Evolutionary conservation across 805 yeast species (phyloP).

Genomic region (Vanderwaltozyma tropicalis): DNA sequence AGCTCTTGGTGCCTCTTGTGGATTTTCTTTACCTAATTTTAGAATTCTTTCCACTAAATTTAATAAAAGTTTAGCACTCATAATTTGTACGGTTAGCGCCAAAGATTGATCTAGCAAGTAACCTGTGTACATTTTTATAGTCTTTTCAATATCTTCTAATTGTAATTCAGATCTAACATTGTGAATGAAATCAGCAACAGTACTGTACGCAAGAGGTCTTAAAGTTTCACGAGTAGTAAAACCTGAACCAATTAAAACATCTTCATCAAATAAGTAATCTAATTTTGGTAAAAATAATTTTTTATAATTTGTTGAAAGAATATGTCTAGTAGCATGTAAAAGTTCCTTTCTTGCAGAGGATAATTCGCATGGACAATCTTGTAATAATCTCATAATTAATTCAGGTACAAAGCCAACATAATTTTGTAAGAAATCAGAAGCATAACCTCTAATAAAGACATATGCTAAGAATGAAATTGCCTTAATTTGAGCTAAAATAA

Average conservation of each 20-base stretch:
- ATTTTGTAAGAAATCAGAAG: conserved; percentile 48
- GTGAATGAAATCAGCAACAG: conserved; percentile 92
- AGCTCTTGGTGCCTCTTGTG: conserved; percentile 55
- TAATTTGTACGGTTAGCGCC: conserved; percentile 84
- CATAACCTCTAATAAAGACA: conserved; percentile 75
- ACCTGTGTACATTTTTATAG: conserved; percentile 72
- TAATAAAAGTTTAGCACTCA: conserved; percentile 85
- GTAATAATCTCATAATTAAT: conserved; percentile 70
- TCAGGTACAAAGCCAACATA: conserved; percentile 69
- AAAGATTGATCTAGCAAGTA: conserved; percentile 72
- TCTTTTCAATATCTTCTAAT: conserved; percentile 75
- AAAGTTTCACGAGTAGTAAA: conserved; percentile 83
- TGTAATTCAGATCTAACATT: conserved; percentile 78
- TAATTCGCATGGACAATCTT: conserved; percentile 91
- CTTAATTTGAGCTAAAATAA: conserved; percentile 86
- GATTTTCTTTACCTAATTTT: conserved; percentile 51
- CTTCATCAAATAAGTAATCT: conserved; percentile 75
- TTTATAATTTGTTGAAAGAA: conserved; percentile 82
- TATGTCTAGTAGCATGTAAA: conserved; percentile 88
- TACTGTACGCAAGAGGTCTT: conserved; percentile 86
- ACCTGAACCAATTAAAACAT: conserved; percentile 84
- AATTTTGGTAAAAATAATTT: conserved; percentile 74
- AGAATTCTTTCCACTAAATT: conserved; percentile 83
- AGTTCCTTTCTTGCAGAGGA: conserved; percentile 88
- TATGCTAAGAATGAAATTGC: conserved; percentile 93